Evolutionary conservation across 495 filamentous ascomycete genomes (phyloP).

Genomic region (Trichoderma erinaceum): DNA sequence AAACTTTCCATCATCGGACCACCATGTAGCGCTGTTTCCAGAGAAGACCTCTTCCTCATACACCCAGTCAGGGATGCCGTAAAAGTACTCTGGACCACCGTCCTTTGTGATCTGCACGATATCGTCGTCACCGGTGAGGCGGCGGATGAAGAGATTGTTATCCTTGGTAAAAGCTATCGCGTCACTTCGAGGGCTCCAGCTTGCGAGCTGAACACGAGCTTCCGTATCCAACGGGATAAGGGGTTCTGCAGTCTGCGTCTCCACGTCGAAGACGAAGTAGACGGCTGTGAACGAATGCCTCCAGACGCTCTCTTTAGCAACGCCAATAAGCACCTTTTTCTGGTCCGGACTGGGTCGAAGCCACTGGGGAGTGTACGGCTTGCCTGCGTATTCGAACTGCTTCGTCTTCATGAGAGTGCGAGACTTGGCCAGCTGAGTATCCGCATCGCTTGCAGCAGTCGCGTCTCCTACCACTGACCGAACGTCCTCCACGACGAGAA

Average conservation of each 20-base stretch:
- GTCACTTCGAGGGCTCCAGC: constrained; percentile 85
- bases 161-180: constrained; percentile 76
- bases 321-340: constrained; percentile 74
- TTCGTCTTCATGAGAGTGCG: constrained; percentile 68
- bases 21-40: constrained; percentile 84
- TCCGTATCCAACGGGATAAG: constrained; percentile 62
- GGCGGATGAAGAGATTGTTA: constrained; percentile 83
- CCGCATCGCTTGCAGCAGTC: constrained; percentile 21
- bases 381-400: constrained; percentile 51
- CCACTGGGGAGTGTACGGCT: constrained; percentile 45
- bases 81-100: constrained; percentile 81
- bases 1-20: constrained; percentile 80
- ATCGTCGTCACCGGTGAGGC: constrained; percentile 40
- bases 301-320: constrained; percentile 69
- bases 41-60: constrained; percentile 94
- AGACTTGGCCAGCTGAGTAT: constrained; percentile 38
- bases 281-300: constrained; percentile 75
- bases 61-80: constrained; percentile 98
- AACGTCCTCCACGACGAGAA: constrained; percentile 83
- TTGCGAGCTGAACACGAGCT: constrained; percentile 73
- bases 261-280: constrained; percentile 94
- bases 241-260: constrained; percentile 68
- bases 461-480: constrained; percentile 39
- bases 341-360: constrained; percentile 77
- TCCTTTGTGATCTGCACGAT: constrained; percentile 76